Base-by-base conservation (phyloP, 768 basidiomycete genomes). In the Cantharellus cinnabarinus region DNA sequence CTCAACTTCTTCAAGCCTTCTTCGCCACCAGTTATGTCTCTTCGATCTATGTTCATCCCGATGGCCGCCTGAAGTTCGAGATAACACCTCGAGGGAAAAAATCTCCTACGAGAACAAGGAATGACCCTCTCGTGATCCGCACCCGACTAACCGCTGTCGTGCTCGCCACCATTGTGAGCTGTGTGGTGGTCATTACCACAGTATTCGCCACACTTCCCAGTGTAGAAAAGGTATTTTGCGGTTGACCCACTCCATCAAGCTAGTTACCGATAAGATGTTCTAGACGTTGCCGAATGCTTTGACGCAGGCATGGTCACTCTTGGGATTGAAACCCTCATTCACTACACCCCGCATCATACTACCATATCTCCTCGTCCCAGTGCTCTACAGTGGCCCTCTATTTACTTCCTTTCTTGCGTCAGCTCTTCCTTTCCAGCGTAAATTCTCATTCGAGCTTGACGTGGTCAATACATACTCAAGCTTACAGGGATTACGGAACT, bases 121-220 rank as follows among this genome's bases (percentile, higher is more conserved):
- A 97, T 67, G 85, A 94, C 65, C 83, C 90, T 1, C 76, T 76
- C 42, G 86, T 94, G 3, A 90, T 98, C 61, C 74, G 76, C n/a
- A 82, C 85, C 3, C 75, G 94, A 29, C 70, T 95, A 58, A 66
- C 74, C 14, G 83, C 85, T 3, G 90, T 83, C 3, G 72, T 73
- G 35, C 50, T 77, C 37, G 82, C 83, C 50, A 88, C 86, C 1
- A 48, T 77, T 0, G 60, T 76, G 0, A 82, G 80, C 63, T 78
- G 83, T 51, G 64, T 67, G 3, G 68, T 74, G 1, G 75, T 90
- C 4, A 75, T 63, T 55, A 60, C 20, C 20, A 29, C 20, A 29
- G 20, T 29, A 29, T 29, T 29, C 20, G 20, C 20, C 20, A 29
- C 20, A 29, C 20, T 29, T 29, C 20, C 20, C 20, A 29, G 20